phyloP scores from a whole-genome alignment of 495 filamentous ascomycete genomes.

The Letharia lupina region DNA sequence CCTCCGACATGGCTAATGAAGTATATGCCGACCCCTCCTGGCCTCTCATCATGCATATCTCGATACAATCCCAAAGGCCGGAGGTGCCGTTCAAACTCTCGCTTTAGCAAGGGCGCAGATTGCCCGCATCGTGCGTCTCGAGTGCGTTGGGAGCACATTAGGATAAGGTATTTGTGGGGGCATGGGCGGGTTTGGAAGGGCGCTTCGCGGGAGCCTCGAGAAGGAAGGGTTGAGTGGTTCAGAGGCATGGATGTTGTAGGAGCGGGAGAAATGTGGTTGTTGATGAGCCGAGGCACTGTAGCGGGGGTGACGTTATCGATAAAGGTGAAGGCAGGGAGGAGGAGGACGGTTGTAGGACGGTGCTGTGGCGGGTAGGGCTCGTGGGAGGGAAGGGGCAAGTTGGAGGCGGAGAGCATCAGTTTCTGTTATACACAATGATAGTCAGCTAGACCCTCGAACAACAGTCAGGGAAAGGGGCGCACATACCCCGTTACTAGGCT shows the following conservation, averaged over 20 bases:
- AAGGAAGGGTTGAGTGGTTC: slow-evolving; percentile 1
- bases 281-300: slow-evolving; percentile 63
- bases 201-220: slow-evolving; percentile 28
- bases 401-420: slow-evolving; percentile 88
- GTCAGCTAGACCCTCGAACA: background rate
- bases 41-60: slow-evolving; percentile 75
- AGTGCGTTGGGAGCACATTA: slow-evolving; percentile 87
- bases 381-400: slow-evolving; percentile 69
- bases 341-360: slow-evolving; percentile 70
- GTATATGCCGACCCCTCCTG: slow-evolving; percentile 87
- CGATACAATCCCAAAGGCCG: slow-evolving; percentile 76
- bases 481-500: slow-evolving; percentile 69
- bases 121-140: slow-evolving; percentile 93
- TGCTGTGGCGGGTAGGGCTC: slow-evolving; percentile 46
- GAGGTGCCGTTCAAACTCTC: slow-evolving; percentile 85
- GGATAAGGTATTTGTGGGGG: slow-evolving; percentile 76
- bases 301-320: slow-evolving; percentile 79
- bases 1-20: slow-evolving; percentile 95
- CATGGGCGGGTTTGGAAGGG: slow-evolving; percentile 59
- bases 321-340: slow-evolving; percentile 81
- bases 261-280: slow-evolving; percentile 57
- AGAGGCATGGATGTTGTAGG: slow-evolving; percentile 72
- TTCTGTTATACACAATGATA: slow-evolving; percentile 40
- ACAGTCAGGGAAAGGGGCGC: slow-evolving; percentile 3
- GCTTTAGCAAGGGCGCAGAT: slow-evolving; percentile 73